Conservation (phyloP, 1,284 basidiomycete species). For the Tremellales sp. region DNA sequence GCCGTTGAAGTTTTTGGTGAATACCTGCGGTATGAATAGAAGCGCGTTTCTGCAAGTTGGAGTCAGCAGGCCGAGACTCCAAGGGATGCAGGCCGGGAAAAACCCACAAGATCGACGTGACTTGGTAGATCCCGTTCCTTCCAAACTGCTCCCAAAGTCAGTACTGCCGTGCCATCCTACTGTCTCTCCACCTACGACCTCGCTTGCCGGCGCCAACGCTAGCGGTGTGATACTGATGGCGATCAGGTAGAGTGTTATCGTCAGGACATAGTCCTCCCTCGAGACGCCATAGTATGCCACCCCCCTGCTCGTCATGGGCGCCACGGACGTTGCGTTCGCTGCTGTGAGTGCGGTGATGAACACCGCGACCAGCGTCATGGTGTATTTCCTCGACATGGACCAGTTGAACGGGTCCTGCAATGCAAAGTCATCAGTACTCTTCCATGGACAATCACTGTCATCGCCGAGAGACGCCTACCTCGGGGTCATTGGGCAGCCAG, state of each 20-base stretch:
- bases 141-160: constrained; percentile 23
- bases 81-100: background rate
- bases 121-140: constrained; percentile 38
- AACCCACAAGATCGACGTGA: constrained; percentile 36
- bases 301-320: constrained; percentile 29
- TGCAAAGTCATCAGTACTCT: background rate
- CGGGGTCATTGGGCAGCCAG: constrained; percentile 34
- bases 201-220: constrained; percentile 42
- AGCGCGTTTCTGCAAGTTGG: constrained; percentile 22
- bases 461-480: constrained; percentile 20
- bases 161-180: background rate
- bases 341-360: constrained; percentile 30
- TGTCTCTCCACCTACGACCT: constrained; percentile 27
- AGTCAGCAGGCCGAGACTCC: background rate
- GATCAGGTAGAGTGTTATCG: constrained; percentile 29
- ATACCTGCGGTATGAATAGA: constrained; percentile 44
- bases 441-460: background rate
- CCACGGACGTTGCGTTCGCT: constrained; percentile 25
- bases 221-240: constrained; percentile 39
- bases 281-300: constrained; percentile 27
- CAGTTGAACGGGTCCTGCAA: constrained; percentile 43
- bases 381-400: constrained; percentile 24
- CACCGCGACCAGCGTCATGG: constrained; percentile 21
- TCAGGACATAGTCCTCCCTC: constrained; percentile 22
- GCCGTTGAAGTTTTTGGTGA: constrained; percentile 34